Percentiles rank a stretch among this genome's conserved stretches.
Conservation (phyloP, 441 rosid species). For the Aquilaria agallochum region DNA sequence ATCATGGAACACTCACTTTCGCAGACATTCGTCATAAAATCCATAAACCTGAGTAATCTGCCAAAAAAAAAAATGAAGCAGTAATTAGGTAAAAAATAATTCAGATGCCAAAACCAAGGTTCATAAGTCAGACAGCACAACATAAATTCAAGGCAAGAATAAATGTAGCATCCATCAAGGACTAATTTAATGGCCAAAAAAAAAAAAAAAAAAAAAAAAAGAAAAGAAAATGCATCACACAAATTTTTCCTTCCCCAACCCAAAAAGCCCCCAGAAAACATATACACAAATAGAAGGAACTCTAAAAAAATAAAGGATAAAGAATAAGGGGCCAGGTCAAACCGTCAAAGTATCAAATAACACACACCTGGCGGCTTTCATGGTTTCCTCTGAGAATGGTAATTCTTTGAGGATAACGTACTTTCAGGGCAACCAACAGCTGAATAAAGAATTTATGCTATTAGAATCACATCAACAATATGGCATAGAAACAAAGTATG, state of each 20-base stretch:
- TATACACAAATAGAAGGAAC: too few relatives aligned
- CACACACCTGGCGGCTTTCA: slow-evolving; percentile 69
- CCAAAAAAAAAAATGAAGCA: slow-evolving; percentile 20
- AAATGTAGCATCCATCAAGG: too few relatives aligned
- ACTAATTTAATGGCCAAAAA: too few relatives aligned
- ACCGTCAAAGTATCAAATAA: not conserved
- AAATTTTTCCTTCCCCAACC: too few relatives aligned
- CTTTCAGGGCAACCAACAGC: slow-evolving; percentile 70
- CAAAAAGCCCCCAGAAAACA: too few relatives aligned
- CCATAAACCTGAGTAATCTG: slow-evolving; percentile 40
- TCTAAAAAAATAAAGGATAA: too few relatives aligned
- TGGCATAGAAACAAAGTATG: slow-evolving; percentile 1
- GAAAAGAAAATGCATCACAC: too few relatives aligned
- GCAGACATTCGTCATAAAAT: slow-evolving; percentile 71
- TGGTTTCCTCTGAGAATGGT: slow-evolving; percentile 85
- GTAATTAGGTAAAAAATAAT: slow-evolving; percentile 9
- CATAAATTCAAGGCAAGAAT: too few relatives aligned
- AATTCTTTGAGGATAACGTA: slow-evolving; percentile 66
- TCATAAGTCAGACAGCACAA: not conserved
- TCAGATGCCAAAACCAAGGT: too few relatives aligned
- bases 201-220: too few relatives aligned
- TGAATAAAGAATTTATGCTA: slow-evolving; percentile 15
- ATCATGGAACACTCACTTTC: slow-evolving; percentile 46
- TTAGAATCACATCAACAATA: too few relatives aligned
- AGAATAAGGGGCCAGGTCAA: too few relatives aligned